Evolutionary conservation across 805 yeast species (phyloP).

Genomic region (Saccharomycopsis sp.): DNA sequence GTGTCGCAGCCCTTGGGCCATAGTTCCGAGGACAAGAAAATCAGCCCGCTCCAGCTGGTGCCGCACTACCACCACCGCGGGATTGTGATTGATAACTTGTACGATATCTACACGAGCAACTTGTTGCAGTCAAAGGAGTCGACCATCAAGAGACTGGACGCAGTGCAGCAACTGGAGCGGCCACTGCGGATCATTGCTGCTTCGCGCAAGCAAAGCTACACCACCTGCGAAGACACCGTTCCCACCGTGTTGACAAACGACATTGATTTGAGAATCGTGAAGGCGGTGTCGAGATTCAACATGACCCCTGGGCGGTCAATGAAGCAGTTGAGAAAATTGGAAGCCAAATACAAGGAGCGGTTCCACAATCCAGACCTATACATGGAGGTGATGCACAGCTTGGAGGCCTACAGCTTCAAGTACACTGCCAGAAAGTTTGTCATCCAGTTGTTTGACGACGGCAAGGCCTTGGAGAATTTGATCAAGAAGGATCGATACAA

Average conservation of each 20-base stretch:
- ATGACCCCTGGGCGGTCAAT: slow-evolving; percentile 13
- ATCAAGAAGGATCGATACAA: slow-evolving; percentile 15
- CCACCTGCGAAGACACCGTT: slow-evolving; percentile 3
- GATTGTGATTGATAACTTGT: too few species aligned
- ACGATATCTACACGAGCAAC: too few species aligned
- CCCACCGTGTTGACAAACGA: slow-evolving; percentile 2
- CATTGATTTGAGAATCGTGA: slow-evolving; percentile 14
- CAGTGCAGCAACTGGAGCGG: too few species aligned
- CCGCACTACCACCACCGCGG: too few species aligned
- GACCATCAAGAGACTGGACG: too few species aligned
- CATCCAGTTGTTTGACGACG: slow-evolving; percentile 16
- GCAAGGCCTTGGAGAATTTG: slow-evolving; percentile 17
- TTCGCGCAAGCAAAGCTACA: not conserved
- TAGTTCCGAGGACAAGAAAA: too few species aligned
- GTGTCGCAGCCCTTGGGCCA: too few species aligned
- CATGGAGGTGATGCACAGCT: slow-evolving; percentile 27
- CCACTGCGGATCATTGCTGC: not conserved
- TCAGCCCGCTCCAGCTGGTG: too few species aligned
- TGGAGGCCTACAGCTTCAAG: slow-evolving; percentile 29
- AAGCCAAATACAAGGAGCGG: slow-evolving; percentile 14
- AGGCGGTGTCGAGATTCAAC: slow-evolving; percentile 12
- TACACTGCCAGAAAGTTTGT: slow-evolving; percentile 13
- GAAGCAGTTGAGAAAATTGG: slow-evolving; percentile 14
- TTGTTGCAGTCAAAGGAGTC: too few species aligned
- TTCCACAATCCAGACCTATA: slow-evolving; percentile 16